Evolutionary conservation across 1,284 basidiomycete genomes (phyloP).

Genomic region (Apiotrichum gracile): DNA sequence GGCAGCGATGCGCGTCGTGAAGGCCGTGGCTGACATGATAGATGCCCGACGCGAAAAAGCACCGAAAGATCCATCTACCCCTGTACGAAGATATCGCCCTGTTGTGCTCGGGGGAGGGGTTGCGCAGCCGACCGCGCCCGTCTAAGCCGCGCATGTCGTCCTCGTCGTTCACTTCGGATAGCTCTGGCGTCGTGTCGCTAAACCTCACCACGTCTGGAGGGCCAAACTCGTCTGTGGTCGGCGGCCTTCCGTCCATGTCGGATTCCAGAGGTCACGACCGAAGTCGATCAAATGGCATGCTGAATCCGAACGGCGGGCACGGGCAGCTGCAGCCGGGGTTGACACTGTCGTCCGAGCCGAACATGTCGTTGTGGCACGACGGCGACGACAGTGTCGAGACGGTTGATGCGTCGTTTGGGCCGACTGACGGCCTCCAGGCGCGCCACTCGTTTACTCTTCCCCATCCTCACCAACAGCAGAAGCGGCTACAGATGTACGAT

Average conservation of each 20-base stretch:
- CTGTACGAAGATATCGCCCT: slow-evolving; percentile 29
- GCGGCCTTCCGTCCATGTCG: too few relatives aligned
- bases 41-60: slow-evolving; percentile 27
- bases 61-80: slow-evolving; percentile 35
- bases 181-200: slow-evolving; percentile 16
- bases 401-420: slow-evolving; percentile 24
- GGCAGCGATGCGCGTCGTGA: too few relatives aligned
- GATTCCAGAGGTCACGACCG: neutral
- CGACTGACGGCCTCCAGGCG: slow-evolving; percentile 15
- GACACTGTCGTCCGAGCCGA: slow-evolving; percentile 3
- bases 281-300: neutral
- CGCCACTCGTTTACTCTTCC: slow-evolving; percentile 15
- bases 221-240: neutral
- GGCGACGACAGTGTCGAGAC: slow-evolving; percentile 13
- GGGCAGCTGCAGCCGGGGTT: slow-evolving; percentile 9
- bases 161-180: slow-evolving; percentile 14
- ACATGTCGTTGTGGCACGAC: slow-evolving; percentile 6
- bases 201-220: slow-evolving; percentile 4
- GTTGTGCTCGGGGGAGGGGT: slow-evolving; percentile 22
- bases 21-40: slow-evolving; percentile 8
- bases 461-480: slow-evolving; percentile 12
- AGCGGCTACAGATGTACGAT: slow-evolving; percentile 14
- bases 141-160: slow-evolving; percentile 12
- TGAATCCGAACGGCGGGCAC: neutral
- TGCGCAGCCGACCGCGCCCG: slow-evolving; percentile 3